Conservation (phyloP, 2,329 filamentous ascomycete species). For the Diaporthe amygdali region DNA sequence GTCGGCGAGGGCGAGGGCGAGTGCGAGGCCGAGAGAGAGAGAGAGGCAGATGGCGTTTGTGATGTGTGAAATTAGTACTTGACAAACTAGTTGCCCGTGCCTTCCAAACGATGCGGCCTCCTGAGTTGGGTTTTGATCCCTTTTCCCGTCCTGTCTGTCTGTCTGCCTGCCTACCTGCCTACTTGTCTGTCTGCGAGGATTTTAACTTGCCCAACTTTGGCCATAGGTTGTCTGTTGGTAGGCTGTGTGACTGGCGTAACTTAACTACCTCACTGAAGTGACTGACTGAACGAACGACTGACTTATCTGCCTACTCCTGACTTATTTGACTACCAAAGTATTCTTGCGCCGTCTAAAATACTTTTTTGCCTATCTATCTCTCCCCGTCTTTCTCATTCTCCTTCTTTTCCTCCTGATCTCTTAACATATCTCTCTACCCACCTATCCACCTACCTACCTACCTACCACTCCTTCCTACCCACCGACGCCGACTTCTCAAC, state of each 20-base stretch:
- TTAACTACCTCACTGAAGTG: neutral
- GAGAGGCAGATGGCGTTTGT: neutral
- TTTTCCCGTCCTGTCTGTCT: neutral
- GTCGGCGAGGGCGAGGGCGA: no score
- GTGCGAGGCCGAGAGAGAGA: neutral
- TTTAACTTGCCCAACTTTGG: neutral
- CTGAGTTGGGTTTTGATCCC: neutral
- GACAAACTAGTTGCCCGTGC: constrained; percentile 17
- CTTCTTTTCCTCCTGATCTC: neutral
- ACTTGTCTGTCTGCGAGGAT: neutral
- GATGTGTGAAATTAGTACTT: constrained; percentile 6
- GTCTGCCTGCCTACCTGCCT: no score
- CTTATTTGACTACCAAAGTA: neutral
- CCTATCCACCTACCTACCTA: neutral
- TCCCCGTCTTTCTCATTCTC: neutral
- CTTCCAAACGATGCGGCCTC: neutral
- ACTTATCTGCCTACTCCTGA: neutral
- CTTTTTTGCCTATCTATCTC: neutral
- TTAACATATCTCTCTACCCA: neutral
- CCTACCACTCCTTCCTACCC: neutral
- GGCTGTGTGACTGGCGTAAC: neutral
- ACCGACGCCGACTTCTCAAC: neutral
- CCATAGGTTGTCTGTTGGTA: neutral
- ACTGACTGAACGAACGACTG: no score
- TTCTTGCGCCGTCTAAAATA: neutral